Conservation (phyloP, 345 rosid species). For the Moringa oleifera region DNA sequence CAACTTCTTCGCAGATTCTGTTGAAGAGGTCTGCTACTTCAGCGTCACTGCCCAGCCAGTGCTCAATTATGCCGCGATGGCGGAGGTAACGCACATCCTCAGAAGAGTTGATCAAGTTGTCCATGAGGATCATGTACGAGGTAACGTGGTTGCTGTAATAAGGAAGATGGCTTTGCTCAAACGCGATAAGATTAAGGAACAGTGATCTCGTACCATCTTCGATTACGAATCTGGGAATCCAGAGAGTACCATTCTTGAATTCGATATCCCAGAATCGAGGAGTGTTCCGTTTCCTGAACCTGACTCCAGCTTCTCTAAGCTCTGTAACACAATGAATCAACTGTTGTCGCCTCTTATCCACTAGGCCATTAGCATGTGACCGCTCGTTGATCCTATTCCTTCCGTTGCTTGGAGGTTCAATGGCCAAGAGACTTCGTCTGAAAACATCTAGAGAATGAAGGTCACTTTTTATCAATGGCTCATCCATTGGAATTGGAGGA, state of each 20-base stretch:
- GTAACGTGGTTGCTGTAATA: conserved; percentile 75
- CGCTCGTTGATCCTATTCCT: conserved; percentile 48
- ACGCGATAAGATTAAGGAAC: conserved; percentile 80
- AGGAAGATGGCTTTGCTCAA: conserved; percentile 74
- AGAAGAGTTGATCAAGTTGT: conserved; percentile 77
- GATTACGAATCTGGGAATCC: conserved; percentile 67
- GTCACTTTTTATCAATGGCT: too few relatives aligned
- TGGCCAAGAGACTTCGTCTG: conserved; percentile 50
- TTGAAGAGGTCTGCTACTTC: conserved; percentile 89
- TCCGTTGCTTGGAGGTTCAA: conserved; percentile 50
- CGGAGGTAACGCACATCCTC: conserved; percentile 80
- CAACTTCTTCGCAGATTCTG: conserved; percentile 80
- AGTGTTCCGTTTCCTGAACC: conserved; percentile 64
- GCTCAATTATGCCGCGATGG: conserved; percentile 66
- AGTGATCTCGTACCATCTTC: conserved; percentile 91
- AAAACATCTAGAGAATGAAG: conserved; percentile 82
- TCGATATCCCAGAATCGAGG: conserved; percentile 84
- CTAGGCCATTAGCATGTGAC: conserved; percentile 52
- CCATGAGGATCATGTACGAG: conserved; percentile 80
- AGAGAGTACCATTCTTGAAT: conserved; percentile 65
- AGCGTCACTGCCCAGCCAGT: conserved; percentile 83
- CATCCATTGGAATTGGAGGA: too few relatives aligned
- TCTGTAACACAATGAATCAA: conserved; percentile 74
- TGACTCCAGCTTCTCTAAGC: conserved; percentile 70
- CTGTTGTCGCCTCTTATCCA: conserved; percentile 76